Percentiles rank a stretch among this genome's conserved stretches.
phyloP scores from a whole-genome alignment of 164 flowering plant species.

The Santalum album region DNA sequence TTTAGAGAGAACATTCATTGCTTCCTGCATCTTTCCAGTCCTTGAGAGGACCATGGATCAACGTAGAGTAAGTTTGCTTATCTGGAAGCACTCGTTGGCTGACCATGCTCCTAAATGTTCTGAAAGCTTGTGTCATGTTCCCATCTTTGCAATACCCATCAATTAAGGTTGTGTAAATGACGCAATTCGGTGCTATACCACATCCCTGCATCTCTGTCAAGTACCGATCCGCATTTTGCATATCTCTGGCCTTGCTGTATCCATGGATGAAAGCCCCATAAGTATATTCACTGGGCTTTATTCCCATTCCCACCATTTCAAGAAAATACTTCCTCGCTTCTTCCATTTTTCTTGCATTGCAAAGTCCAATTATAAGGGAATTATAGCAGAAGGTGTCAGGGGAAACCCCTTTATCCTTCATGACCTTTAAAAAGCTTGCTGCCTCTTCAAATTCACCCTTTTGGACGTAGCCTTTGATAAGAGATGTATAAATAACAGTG shows the following conservation, averaged over 20 bases:
- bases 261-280: constrained; percentile 64
- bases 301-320: constrained; percentile 45
- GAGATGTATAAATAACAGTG: constrained; percentile 35
- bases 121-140: constrained; percentile 34
- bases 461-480: constrained; percentile 38
- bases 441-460: constrained; percentile 45
- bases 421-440: constrained; percentile 26
- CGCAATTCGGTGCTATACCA: constrained; percentile 48
- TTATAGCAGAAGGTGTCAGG: constrained; percentile 69
- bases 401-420: constrained; percentile 44
- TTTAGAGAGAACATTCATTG: constrained; percentile 37
- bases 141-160: constrained; percentile 53
- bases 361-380: constrained; percentile 48
- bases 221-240: constrained; percentile 40
- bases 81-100: constrained; percentile 38
- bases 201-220: constrained; percentile 47
- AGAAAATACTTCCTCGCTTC: constrained; percentile 39
- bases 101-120: constrained; percentile 37
- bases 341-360: constrained; percentile 49
- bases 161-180: constrained; percentile 36
- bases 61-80: constrained; percentile 35
- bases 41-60: constrained; percentile 52
- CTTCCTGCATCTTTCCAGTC: constrained; percentile 57
- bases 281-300: constrained; percentile 46
- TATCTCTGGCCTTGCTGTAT: constrained; percentile 43